Conservation (phyloP, 2,329 filamentous ascomycete species). For the Botrytis hyacinthi region DNA sequence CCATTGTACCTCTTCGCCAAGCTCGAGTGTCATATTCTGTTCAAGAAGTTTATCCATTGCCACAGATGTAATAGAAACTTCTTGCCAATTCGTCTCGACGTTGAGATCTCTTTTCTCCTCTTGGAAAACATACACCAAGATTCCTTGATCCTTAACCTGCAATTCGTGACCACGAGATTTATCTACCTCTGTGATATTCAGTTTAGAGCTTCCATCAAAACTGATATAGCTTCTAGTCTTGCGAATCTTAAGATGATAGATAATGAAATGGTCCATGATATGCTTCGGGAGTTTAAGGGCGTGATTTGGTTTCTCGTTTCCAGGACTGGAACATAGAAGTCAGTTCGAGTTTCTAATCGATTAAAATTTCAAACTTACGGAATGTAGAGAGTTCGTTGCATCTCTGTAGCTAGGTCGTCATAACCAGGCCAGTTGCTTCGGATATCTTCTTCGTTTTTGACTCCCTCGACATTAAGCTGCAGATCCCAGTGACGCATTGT, state of each 20-base stretch:
- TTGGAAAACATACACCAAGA: conserved; percentile 14
- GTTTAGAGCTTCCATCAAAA: conserved; percentile 20
- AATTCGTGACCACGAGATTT: conserved; percentile 17
- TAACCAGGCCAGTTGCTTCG: conserved; percentile 22
- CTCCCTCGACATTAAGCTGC: conserved; percentile 29
- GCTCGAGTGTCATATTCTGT: conserved; percentile 27
- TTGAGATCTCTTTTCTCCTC: conserved; percentile 12
- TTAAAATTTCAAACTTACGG: conserved; percentile 29
- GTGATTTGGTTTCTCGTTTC: conserved; percentile 17
- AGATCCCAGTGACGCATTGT: conserved; percentile 37
- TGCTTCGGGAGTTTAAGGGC: conserved; percentile 18
- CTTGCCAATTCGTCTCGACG: conserved; percentile 26
- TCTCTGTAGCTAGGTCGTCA: conserved; percentile 22
- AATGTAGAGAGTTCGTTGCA: conserved; percentile 32
- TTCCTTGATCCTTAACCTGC: conserved; percentile 1
- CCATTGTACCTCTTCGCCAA: conserved; percentile 31
- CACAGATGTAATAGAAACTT: conserved; percentile 27
- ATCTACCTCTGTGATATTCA: conserved; percentile 24
- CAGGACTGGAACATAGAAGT: conserved; percentile 3
- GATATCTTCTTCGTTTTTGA: conserved; percentile 19
- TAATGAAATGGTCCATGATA: not conserved
- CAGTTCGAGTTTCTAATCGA: not conserved
- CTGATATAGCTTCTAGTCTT: conserved; percentile 20
- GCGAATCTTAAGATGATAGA: conserved; percentile 18
- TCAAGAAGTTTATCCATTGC: conserved; percentile 22